phyloP scores from a whole-genome alignment of 179 eudicot species.

The Carnegiea gigantea region DNA sequence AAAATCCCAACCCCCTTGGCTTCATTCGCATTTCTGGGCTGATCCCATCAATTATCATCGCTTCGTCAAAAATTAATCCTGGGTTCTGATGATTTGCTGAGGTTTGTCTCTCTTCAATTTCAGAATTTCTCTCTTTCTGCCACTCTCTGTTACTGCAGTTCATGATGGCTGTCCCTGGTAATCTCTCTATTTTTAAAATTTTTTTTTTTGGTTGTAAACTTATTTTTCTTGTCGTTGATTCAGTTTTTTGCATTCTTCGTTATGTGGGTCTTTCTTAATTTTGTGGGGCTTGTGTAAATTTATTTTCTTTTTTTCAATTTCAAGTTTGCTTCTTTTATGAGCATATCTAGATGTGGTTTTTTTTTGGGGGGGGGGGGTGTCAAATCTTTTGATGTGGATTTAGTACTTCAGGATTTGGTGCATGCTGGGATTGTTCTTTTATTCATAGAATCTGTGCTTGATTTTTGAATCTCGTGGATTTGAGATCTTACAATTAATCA shows the following conservation, averaged over 20 bases:
- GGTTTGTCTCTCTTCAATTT: slow-evolving; percentile 7
- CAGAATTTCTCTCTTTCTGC: background rate
- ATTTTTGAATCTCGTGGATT: slow-evolving; percentile 12
- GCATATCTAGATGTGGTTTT: slow-evolving; percentile 11
- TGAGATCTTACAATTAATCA: slow-evolving; percentile 23
- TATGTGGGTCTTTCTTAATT: background rate
- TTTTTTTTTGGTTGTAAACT: background rate
- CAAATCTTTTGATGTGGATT: slow-evolving; percentile 3
- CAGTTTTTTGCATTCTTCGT: background rate
- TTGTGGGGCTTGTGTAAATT: slow-evolving; percentile 4
- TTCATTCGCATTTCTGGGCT: background rate
- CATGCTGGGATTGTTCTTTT: slow-evolving; percentile 10
- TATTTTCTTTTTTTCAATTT: background rate
- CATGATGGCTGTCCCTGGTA: slow-evolving; percentile 25
- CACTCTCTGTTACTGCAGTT: slow-evolving; percentile 18
- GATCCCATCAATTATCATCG: slow-evolving; percentile 1
- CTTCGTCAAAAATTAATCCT: background rate
- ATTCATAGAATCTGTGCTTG: background rate
- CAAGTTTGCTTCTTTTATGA: background rate
- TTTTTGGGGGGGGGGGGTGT: background rate
- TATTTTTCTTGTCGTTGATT: background rate
- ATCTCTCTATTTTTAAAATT: background rate
- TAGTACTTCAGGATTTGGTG: background rate
- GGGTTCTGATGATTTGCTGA: slow-evolving; percentile 15
- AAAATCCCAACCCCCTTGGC: background rate